These are phyloP conservation scores for Gelatoporia subvermispora DNA, from an alignment of 768 basidiomycete species.

Conservation along the genomic window DNA sequence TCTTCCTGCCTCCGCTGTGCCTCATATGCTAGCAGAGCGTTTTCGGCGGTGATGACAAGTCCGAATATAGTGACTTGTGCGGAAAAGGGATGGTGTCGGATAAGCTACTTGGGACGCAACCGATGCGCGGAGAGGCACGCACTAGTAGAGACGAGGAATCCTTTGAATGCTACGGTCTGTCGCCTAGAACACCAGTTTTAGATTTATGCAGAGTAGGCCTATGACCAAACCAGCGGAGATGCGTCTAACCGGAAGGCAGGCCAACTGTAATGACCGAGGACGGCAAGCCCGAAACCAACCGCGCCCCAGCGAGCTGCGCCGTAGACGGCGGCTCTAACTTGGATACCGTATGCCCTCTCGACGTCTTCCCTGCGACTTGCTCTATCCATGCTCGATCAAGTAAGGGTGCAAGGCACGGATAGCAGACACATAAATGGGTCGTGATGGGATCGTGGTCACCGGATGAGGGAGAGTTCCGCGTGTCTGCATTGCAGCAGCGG, in stretches of 20 bases:
- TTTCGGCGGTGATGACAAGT: constrained; percentile 71
- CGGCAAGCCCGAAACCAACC: constrained; percentile 54
- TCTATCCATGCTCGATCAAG: constrained; percentile 11
- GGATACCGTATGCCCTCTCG: constrained; percentile 21
- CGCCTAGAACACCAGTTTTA: constrained; percentile 39
- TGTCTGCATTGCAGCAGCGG: not conserved
- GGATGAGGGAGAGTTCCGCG: not conserved
- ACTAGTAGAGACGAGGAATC: constrained; percentile 73
- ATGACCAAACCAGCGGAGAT: not conserved
- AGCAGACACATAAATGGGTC: too few species aligned
- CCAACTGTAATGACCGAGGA: constrained; percentile 67
- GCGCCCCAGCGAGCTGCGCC: constrained; percentile 49
- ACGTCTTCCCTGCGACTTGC: constrained; percentile 19
- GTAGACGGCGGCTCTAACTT: constrained; percentile 28
- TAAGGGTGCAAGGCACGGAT: not conserved
- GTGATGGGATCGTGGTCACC: not conserved
- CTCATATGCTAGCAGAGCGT: constrained; percentile 70
- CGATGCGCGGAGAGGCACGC: constrained; percentile 21
- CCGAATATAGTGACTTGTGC: constrained; percentile 54
- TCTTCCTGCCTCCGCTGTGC: constrained; percentile 60
- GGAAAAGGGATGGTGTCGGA: constrained; percentile 23
- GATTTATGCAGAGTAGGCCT: not conserved
- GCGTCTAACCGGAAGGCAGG: constrained; percentile 58
- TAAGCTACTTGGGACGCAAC: not conserved
- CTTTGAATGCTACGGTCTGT: constrained; percentile 79